Base-by-base conservation (phyloP, 192 early-diverging fungal genomes). In the Globomyces pollinis-pini region DNA sequence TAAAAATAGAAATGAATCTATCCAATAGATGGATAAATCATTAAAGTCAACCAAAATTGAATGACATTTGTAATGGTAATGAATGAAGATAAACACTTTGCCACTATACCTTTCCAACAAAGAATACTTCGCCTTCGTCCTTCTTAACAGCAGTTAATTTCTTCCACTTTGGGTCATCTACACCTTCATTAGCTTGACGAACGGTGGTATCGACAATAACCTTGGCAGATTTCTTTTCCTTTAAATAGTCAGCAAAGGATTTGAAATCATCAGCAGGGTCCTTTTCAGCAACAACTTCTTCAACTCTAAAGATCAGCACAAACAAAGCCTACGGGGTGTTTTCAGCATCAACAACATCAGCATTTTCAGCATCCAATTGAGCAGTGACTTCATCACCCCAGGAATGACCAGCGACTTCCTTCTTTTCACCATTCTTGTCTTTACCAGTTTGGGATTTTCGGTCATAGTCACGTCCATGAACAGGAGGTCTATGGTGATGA, bases 161-260 rank as follows among this genome's bases (percentile, higher is more conserved):
- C 84, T 91, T 91, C 81, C 89, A 90, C 72, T 91, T 78, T 57
- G 72, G 67, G 41, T 90, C 80, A 61, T 93, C 91, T 28, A 81
- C 79, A 42, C 85, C 91, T 65, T 94, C 90, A 75, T 95, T 95
- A 66, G 92, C 82, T 69, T 87, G 82, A 63, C 94, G 85, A 34
- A 82, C 68, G 21, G 35, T 53, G 2, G 24, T 16, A 30, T 80
- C 76, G 41, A 72, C 58, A 38, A 79, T 77, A 52, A 77, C 62
- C 32, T 83, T 74, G 49, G 83, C 71, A 21, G 79, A 44, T 44
- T 68, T 62, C 71, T 86, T 88, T 59, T 69, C 65, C 36, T 80
- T 83, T 74, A 86, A 64, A 79, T 85, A 98, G 57, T 98, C 85
- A 31, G 93, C 89, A 51, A 91, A 78, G 60, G 92, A 89, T 79